phyloP scores from a whole-genome alignment of 2,329 filamentous ascomycete genomes.

The Talaromyces sp. region DNA sequence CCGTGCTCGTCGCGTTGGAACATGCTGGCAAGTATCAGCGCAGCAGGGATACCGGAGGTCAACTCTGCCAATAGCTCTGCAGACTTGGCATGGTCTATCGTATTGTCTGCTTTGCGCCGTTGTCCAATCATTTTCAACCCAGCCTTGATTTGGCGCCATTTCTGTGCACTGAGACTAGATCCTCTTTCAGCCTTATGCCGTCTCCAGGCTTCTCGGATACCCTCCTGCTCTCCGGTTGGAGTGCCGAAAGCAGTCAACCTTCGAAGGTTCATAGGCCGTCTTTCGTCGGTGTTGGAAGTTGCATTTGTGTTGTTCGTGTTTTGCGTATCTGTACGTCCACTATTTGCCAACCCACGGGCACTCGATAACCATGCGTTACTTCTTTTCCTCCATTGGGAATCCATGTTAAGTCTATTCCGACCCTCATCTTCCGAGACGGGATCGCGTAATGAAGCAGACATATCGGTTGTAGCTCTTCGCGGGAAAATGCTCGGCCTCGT shows the following conservation, averaged over 20 bases:
- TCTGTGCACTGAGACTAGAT: conserved; percentile 69
- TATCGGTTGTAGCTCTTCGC: conserved; percentile 63
- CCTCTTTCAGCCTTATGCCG: conserved; percentile 59
- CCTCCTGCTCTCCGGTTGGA: conserved; percentile 61
- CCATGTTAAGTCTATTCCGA: conserved; percentile 57
- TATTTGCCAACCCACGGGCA: conserved; percentile 46
- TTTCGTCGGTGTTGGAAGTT: conserved; percentile 43
- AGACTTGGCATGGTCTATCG: conserved; percentile 90
- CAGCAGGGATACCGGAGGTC: conserved; percentile 85
- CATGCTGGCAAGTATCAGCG: conserved; percentile 93
- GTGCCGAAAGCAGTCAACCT: conserved; percentile 63
- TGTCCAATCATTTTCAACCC: conserved; percentile 74
- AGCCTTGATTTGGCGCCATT: conserved; percentile 91
- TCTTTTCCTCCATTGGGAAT: conserved; percentile 58
- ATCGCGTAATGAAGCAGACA: conserved; percentile 51
- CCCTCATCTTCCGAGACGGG: conserved; percentile 74
- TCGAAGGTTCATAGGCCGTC: conserved; percentile 61
- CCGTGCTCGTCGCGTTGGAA: conserved; percentile 96
- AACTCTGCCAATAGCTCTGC: conserved; percentile 95
- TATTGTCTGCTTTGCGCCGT: conserved; percentile 75
- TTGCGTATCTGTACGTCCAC: conserved; percentile 53
- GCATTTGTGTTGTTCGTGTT: conserved; percentile 20
- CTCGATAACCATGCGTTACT: conserved; percentile 53
- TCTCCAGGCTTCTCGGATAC: conserved; percentile 56
- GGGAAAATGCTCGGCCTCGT: conserved; percentile 53